A percentile compares a stretch with the other conserved stretches of the same genome.
Evolutionary conservation across 495 filamentous ascomycete genomes (phyloP).

Genomic region (Melanomma pulvis-pyrius): DNA sequence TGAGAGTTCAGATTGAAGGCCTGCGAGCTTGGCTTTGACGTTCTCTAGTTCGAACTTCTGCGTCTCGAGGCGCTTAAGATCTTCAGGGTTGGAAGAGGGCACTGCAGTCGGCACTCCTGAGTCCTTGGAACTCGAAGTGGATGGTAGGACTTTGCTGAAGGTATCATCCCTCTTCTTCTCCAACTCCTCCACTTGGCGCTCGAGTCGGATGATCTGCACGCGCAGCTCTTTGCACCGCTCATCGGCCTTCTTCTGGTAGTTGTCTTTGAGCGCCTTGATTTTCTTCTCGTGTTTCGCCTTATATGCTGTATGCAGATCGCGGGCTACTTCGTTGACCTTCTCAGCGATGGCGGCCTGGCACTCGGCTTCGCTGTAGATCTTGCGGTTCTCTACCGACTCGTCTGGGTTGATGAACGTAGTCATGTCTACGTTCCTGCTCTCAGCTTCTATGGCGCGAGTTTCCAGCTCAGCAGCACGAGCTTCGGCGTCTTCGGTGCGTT

Average conservation of each 20-base stretch:
- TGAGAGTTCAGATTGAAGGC: slow-evolving; percentile 67
- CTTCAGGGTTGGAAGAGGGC: slow-evolving; percentile 31
- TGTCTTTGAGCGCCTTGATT: slow-evolving; percentile 90
- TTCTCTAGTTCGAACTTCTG: slow-evolving; percentile 59
- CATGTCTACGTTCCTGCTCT: slow-evolving; percentile 37
- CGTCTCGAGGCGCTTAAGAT: slow-evolving; percentile 51
- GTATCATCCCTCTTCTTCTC: slow-evolving; percentile 64
- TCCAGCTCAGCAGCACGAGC: slow-evolving; percentile 52
- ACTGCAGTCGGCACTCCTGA: slow-evolving; percentile 51
- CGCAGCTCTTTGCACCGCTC: slow-evolving; percentile 80
- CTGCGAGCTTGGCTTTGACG: slow-evolving; percentile 62
- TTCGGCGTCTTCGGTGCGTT: slow-evolving; percentile 65
- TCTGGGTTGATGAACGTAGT: slow-evolving; percentile 30
- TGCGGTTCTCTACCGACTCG: slow-evolving; percentile 12
- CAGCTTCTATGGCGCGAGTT: slow-evolving; percentile 44
- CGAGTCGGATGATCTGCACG: slow-evolving; percentile 64
- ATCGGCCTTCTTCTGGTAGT: slow-evolving; percentile 86
- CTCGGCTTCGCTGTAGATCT: slow-evolving; percentile 36
- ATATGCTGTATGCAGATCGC: slow-evolving; percentile 90
- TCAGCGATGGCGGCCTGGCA: slow-evolving; percentile 64
- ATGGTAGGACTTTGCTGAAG: slow-evolving; percentile 58
- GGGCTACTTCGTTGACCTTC: slow-evolving; percentile 82
- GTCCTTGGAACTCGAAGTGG: slow-evolving; percentile 40
- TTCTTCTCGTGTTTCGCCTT: slow-evolving; percentile 96
- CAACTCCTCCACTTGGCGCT: slow-evolving; percentile 74